phyloP scores from a whole-genome alignment of 352 stramenopile species.

The Globisporangium cylindrosporum region DNA sequence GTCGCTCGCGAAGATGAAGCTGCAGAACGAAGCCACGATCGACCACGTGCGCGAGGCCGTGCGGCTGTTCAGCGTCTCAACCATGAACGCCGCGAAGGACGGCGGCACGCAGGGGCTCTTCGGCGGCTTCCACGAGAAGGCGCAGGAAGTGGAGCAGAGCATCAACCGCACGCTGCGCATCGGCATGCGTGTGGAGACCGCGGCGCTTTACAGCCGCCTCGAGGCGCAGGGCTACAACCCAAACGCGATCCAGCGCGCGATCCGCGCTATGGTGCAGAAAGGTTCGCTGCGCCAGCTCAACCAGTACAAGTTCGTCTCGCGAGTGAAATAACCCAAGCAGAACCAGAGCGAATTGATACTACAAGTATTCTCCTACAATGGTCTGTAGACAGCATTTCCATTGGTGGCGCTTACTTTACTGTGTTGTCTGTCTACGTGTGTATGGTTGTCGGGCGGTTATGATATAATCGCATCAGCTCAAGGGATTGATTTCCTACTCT shows the following conservation, averaged over 20 bases:
- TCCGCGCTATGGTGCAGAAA: conserved; percentile 86
- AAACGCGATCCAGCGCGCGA: conserved; percentile 84
- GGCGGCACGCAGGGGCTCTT: conserved; percentile 85
- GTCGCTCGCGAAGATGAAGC: conserved; percentile 97
- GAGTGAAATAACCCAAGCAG: conserved; percentile 48
- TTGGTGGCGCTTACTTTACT: no score
- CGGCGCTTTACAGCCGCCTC: conserved; percentile 74
- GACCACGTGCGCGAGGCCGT: conserved; percentile 97
- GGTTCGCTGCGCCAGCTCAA: conserved; percentile 72
- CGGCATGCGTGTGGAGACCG: conserved; percentile 75
- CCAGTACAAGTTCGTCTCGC: conserved; percentile 86
- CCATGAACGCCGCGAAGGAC: conserved; percentile 95
- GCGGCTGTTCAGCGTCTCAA: conserved; percentile 97
- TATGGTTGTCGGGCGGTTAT: no score
- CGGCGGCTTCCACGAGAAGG: conserved; percentile 78
- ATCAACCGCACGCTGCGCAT: conserved; percentile 84
- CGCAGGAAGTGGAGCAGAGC: conserved; percentile 77
- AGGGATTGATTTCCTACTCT: no score
- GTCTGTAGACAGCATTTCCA: no score
- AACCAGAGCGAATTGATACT: no score
- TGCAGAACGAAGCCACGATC: conserved; percentile 80
- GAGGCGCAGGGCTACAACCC: conserved; percentile 81
- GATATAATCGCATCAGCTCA: no score
- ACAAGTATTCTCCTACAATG: no score
- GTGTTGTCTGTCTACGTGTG: no score